phyloP scores from a whole-genome alignment of 495 filamentous ascomycete genomes.

The Cudoniella acicularis region DNA sequence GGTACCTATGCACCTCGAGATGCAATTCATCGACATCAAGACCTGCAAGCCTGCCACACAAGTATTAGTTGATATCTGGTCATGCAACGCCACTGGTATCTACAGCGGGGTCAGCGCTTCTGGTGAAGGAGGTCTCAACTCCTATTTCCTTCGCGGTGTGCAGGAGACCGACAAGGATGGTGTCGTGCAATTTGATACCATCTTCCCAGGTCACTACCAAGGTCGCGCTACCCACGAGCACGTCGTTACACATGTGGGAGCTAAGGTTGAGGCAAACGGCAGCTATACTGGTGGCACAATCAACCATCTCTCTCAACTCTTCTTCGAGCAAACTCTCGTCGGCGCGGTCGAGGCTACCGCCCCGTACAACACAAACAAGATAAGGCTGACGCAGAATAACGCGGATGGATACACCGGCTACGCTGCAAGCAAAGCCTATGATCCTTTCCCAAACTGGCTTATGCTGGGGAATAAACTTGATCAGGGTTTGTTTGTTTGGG shows the following conservation, averaged over 20 bases:
- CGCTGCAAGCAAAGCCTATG: conserved; percentile 42
- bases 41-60: conserved; percentile 47
- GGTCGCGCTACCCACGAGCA: conserved; percentile 57
- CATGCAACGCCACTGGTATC: conserved; percentile 43
- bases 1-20: conserved; percentile 48
- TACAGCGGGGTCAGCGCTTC: neutral
- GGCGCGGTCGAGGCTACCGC: conserved; percentile 38
- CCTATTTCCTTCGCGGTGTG: conserved; percentile 48
- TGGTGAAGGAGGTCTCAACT: conserved; percentile 38
- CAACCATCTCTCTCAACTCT: conserved; percentile 58
- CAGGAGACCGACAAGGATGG: conserved; percentile 49
- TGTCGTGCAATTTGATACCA: conserved; percentile 50
- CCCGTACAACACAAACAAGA: conserved; percentile 55
- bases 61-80: conserved; percentile 54
- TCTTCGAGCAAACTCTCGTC: conserved; percentile 56
- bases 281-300: conserved; percentile 45
- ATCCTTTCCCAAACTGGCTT: conserved; percentile 55
- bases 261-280: conserved; percentile 40
- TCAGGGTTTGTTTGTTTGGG: conserved; percentile 55
- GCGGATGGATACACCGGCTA: conserved; percentile 49
- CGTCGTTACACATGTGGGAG: conserved; percentile 44
- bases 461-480: conserved; percentile 48
- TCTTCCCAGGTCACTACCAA: conserved; percentile 58
- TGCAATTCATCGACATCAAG: conserved; percentile 51
- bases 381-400: conserved; percentile 46